Conservation (phyloP, 1,284 basidiomycete genomes). For the Takashimella tepidaria region DNA sequence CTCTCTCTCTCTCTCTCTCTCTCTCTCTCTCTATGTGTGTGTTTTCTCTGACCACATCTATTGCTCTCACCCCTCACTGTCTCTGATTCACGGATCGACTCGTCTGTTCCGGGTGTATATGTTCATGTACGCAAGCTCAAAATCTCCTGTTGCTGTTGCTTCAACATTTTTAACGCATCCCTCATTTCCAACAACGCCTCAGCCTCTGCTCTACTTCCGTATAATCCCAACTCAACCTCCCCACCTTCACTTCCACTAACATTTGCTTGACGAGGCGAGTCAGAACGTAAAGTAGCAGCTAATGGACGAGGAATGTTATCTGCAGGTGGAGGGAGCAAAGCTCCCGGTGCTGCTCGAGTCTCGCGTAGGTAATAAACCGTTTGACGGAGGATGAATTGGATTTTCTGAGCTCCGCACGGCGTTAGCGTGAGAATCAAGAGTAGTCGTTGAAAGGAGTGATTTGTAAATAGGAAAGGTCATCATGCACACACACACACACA, state of each 20-base stretch:
- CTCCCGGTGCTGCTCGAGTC: slow-evolving; percentile 28
- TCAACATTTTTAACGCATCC: slow-evolving; percentile 17
- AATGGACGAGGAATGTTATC: slow-evolving; percentile 29
- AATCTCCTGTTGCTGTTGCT: background rate
- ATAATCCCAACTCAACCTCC: slow-evolving; percentile 34
- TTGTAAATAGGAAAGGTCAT: too few species aligned
- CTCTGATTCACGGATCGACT: background rate
- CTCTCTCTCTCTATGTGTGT: background rate
- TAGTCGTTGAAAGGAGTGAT: too few species aligned
- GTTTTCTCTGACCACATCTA: background rate
- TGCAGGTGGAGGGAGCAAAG: slow-evolving; percentile 26
- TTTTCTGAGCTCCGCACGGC: too few species aligned
- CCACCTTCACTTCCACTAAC: slow-evolving; percentile 1
- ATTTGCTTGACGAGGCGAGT: background rate
- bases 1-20: too few species aligned
- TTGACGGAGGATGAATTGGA: slow-evolving; percentile 44
- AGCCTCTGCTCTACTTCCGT: slow-evolving; percentile 35
- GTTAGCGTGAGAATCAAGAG: too few species aligned
- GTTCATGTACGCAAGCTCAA: too few species aligned
- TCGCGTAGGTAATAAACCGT: slow-evolving; percentile 40
- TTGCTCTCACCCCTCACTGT: background rate
- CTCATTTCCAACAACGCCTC: slow-evolving; percentile 28
- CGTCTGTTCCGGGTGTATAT: too few species aligned
- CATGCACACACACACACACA: too few species aligned
- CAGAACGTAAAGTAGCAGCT: slow-evolving; percentile 11